Percentiles rank a stretch among this genome's conserved stretches.
Evolutionary conservation across 345 rosid species (phyloP).

Genomic region (Eucalyptus viminalis): DNA sequence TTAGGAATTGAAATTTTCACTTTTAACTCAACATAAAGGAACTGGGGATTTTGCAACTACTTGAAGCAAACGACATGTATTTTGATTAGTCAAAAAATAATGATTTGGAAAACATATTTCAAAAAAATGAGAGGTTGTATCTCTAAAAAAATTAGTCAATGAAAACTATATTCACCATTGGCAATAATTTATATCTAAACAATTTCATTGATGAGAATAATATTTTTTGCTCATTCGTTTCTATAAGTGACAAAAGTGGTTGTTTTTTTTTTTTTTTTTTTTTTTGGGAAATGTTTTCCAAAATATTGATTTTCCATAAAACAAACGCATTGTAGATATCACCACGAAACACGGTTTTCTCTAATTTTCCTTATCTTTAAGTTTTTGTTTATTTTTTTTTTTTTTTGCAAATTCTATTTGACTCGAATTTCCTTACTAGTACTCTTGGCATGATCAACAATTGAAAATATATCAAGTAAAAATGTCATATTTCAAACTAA

Average conservation of each 20-base stretch:
- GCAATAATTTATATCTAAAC: background rate
- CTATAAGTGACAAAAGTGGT: accelerated
- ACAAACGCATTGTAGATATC: background rate
- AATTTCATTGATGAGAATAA: background rate
- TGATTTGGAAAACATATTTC: too few relatives aligned
- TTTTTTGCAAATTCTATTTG: background rate
- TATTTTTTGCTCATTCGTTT: background rate
- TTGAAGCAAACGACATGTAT: too few relatives aligned
- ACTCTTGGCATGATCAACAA: background rate
- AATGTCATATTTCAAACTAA: background rate
- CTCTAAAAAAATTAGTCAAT: too few relatives aligned
- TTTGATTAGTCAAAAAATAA: too few relatives aligned
- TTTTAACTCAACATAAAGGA: too few relatives aligned
- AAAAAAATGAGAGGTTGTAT: too few relatives aligned
- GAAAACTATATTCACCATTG: background rate
- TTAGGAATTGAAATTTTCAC: too few relatives aligned
- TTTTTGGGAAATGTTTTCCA: background rate
- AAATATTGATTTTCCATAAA: background rate
- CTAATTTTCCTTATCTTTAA: background rate
- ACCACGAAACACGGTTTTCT: background rate
- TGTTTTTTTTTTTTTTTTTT: background rate
- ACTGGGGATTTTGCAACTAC: too few relatives aligned
- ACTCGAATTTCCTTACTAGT: background rate
- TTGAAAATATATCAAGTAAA: background rate
- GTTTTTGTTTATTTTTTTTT: background rate